Evolutionary conservation across 768 basidiomycete species (phyloP).

Genomic region (Russula vinacea): DNA sequence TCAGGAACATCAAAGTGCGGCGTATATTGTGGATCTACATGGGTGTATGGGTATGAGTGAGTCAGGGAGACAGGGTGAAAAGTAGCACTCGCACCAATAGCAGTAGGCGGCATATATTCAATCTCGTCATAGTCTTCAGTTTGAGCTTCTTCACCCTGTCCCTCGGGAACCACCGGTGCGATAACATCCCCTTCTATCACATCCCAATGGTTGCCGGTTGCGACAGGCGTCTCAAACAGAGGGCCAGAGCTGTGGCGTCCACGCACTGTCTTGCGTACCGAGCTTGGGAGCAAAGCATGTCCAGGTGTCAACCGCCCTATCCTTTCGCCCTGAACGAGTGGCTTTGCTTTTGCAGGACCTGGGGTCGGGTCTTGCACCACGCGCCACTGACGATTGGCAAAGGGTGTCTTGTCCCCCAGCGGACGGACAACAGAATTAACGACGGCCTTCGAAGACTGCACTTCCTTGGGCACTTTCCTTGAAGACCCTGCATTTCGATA

Average conservation of each 20-base stretch:
- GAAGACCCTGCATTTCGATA: slow-evolving; percentile 23
- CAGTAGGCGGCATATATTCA: slow-evolving; percentile 55
- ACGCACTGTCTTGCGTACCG: slow-evolving; percentile 60
- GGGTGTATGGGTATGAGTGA: neutral
- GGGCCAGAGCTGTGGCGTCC: slow-evolving; percentile 50
- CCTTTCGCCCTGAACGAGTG: slow-evolving; percentile 35
- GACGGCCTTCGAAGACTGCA: slow-evolving; percentile 30
- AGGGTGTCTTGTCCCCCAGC: slow-evolving; percentile 73
- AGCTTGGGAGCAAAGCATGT: slow-evolving; percentile 59
- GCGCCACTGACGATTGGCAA: slow-evolving; percentile 58
- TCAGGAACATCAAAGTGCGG: slow-evolving; percentile 51
- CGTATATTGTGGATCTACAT: slow-evolving; percentile 43
- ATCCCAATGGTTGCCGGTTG: slow-evolving; percentile 71
- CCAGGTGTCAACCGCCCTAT: slow-evolving; percentile 37
- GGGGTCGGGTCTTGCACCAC: slow-evolving; percentile 30
- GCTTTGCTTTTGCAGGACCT: slow-evolving; percentile 38
- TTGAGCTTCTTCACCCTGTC: slow-evolving; percentile 28
- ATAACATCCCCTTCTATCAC: slow-evolving; percentile 55
- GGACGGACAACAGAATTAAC: slow-evolving; percentile 42
- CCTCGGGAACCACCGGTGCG: slow-evolving; percentile 31
- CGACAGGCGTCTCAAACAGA: slow-evolving; percentile 63
- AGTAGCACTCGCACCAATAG: slow-evolving; percentile 42
- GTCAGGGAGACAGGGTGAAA: neutral
- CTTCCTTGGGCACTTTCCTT: slow-evolving; percentile 11
- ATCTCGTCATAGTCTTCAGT: slow-evolving; percentile 45